phyloP scores from a whole-genome alignment of 1,139 yeast genomes.

The Yamadazyma songkhlaensis region DNA sequence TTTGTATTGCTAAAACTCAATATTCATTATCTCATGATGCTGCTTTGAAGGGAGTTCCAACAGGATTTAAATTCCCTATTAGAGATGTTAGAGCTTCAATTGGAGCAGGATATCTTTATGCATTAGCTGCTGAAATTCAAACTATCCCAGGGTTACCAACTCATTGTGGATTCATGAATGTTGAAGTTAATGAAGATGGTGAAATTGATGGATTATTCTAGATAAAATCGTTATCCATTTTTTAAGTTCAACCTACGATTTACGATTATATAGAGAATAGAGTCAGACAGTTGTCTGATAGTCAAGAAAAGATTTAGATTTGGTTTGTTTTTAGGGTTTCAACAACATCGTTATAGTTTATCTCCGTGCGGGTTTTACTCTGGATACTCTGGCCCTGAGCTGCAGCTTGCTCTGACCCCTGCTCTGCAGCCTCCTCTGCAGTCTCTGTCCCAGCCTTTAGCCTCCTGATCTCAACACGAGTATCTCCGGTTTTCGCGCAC shows the following conservation, averaged over 20 bases:
- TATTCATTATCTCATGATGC: constrained; percentile 96
- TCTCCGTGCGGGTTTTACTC: too few species aligned
- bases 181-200: constrained; percentile 90
- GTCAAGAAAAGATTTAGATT: too few species aligned
- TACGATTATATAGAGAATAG: constrained; percentile 1
- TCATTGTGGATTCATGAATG: constrained; percentile 95
- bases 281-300: too few species aligned
- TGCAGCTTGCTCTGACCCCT: too few species aligned
- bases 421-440: too few species aligned
- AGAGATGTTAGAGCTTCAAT: constrained; percentile 91
- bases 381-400: too few species aligned
- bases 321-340: constrained; percentile 6
- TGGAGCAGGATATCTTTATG: constrained; percentile 96
- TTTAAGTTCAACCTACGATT: constrained; percentile 7
- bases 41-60: constrained; percentile 88
- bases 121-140: constrained; percentile 95
- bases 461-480: background rate
- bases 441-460: too few species aligned
- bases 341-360: constrained; percentile 4
- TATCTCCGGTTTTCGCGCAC: background rate
- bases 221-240: constrained; percentile 7
- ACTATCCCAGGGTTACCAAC: constrained; percentile 98
- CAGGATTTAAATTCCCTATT: constrained; percentile 91
- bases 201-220: constrained; percentile 93
- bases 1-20: constrained; percentile 97